Percentiles rank a stretch among this genome's conserved stretches.
Evolutionary conservation across 495 filamentous ascomycete genomes (phyloP).

Genomic region (Aspergillus bertholletiae): DNA sequence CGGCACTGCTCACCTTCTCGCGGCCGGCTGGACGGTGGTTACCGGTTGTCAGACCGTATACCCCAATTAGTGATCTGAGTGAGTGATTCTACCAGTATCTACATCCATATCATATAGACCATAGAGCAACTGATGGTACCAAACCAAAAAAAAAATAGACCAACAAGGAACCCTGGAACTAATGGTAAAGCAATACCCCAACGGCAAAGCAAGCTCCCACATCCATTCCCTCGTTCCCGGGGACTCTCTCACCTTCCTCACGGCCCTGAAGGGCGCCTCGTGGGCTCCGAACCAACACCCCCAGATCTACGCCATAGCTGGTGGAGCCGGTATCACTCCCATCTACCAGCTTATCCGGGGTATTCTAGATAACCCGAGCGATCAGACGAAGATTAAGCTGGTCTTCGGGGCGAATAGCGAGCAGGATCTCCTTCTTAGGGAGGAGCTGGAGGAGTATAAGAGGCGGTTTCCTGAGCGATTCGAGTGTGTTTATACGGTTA

Average conservation of each 20-base stretch:
- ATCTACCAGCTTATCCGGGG: constrained; percentile 59
- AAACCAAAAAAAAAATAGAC: no score
- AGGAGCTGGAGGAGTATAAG: constrained; percentile 53
- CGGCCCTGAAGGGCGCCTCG: constrained; percentile 45
- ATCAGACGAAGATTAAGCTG: constrained; percentile 59
- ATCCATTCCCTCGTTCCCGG: constrained; percentile 60
- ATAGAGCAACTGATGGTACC: no score
- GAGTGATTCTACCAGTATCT: constrained; percentile 4
- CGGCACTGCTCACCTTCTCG: constrained; percentile 53
- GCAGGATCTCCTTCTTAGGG: constrained; percentile 53
- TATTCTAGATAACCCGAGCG: constrained; percentile 58
- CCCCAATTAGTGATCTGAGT: constrained; percentile 54
- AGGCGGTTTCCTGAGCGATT: constrained; percentile 54
- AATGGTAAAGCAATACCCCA: constrained; percentile 62
- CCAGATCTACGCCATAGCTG: constrained; percentile 57
- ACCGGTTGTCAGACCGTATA: constrained; percentile 57
- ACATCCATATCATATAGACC: constrained; percentile 5
- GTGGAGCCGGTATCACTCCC: constrained; percentile 62
- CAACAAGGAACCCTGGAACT: constrained; percentile 54
- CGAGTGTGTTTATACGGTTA: constrained; percentile 57
- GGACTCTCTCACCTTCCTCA: constrained; percentile 50
- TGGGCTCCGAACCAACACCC: constrained; percentile 55
- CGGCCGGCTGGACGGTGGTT: constrained; percentile 49
- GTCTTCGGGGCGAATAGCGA: constrained; percentile 65
- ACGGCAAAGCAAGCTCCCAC: constrained; percentile 57